Conservation (phyloP, 2,329 filamentous ascomycete genomes). For the Cercospora nicotianae region DNA sequence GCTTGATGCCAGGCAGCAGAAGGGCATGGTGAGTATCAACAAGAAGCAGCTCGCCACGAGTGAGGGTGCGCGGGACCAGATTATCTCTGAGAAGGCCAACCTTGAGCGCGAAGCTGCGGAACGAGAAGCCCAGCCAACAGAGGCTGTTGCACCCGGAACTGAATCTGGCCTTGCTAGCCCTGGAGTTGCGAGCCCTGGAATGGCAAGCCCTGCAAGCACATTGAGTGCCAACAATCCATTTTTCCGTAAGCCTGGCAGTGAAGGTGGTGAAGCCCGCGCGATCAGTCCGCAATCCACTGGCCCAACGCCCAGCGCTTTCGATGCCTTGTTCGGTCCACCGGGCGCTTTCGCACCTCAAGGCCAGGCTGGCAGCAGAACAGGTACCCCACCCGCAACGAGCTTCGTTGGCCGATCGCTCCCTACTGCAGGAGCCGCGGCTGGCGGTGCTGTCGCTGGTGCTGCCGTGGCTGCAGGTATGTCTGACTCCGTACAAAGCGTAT, state of each 20-base stretch:
- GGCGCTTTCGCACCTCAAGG: constrained; percentile 42
- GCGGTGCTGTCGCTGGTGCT: constrained; percentile 13
- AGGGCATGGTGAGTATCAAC: constrained; percentile 94
- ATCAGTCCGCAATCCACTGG: constrained; percentile 31
- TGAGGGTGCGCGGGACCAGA: constrained; percentile 83
- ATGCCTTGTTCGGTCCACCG: constrained; percentile 44
- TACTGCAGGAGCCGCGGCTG: constrained; percentile 14
- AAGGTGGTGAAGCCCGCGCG: constrained; percentile 27
- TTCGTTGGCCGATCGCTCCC: constrained; percentile 31
- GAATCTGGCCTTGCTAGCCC: constrained; percentile 11
- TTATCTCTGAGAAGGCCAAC: constrained; percentile 75
- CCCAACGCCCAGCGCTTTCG: constrained; percentile 40
- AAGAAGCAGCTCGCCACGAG: constrained; percentile 94
- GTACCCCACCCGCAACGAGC: constrained; percentile 37
- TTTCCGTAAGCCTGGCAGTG: constrained; percentile 63
- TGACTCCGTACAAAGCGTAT: constrained; percentile 33
- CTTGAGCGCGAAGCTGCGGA: constrained; percentile 57
- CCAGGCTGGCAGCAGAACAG: constrained; percentile 30
- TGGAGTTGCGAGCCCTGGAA: constrained; percentile 6
- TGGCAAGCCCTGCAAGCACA: constrained; percentile 31
- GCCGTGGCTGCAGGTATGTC: constrained; percentile 28
- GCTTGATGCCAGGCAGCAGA: constrained; percentile 89
- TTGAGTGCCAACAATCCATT: constrained; percentile 81
- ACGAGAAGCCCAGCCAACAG: constrained; percentile 25
- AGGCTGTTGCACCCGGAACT: constrained; percentile 18